These are phyloP conservation scores for Vachellia collinsii DNA, from an alignment of 306 rosid genomes.

Conservation along the genomic window DNA sequence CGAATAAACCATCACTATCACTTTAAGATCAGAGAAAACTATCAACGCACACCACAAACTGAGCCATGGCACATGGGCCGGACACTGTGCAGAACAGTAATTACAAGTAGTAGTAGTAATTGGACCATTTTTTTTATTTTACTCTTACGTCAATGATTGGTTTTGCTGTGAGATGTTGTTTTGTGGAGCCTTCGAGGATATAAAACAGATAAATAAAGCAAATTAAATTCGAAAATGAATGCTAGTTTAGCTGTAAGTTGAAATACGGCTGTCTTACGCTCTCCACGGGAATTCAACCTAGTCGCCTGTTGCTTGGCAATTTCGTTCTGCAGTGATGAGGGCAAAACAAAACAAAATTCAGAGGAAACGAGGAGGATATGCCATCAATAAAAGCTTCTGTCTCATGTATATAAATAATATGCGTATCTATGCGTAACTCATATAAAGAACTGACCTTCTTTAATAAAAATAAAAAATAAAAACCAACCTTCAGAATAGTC, in stretches of 20 bases:
- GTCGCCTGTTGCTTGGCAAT: conserved; percentile 43
- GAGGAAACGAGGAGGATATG: not conserved
- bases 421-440: no score
- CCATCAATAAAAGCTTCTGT: not conserved
- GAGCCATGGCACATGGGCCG: not conserved
- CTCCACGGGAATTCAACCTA: conserved; percentile 63
- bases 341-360: not conserved
- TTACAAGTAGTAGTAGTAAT: not conserved
- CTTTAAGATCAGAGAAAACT: not conserved
- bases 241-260: not conserved
- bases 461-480: not conserved
- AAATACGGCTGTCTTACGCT: conserved; percentile 54
- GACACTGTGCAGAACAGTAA: not conserved
- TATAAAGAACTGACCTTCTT: conserved; percentile 33
- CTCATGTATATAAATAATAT: not conserved
- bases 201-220: not conserved
- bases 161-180: conserved; percentile 6
- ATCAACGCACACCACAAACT: not conserved
- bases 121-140: not conserved
- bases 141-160: conserved; percentile 2
- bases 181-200: not conserved
- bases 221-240: not conserved
- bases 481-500: conserved; percentile 62
- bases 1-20: not conserved
- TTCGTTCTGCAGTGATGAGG: conserved; percentile 62